Base-by-base conservation (phyloP, 2,329 filamentous ascomycete genomes). In the Aquanectria penicillioides region DNA sequence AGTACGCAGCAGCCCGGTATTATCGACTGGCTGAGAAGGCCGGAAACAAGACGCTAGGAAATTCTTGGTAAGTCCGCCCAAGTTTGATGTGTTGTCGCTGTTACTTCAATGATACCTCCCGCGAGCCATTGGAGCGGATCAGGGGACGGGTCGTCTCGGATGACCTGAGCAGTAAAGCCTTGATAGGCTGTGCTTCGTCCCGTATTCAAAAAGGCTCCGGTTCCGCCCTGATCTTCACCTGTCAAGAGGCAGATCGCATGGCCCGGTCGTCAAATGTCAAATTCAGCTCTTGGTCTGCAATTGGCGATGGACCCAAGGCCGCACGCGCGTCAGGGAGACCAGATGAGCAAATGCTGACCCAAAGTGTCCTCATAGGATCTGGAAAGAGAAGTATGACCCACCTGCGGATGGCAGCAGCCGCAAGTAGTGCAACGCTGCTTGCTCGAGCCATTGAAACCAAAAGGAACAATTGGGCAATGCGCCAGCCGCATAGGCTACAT, bases 311-410 rank as follows among this genome's bases (percentile, higher is more conserved):
- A 29, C 23, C 10, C 31, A 25, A 18, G 23, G 38, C 40, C 33
- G 20, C 18, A 52, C 40, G 23, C 25, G 51, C 37, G 22, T 28
- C 28, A 28, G 12, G 9, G 13, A 56, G 15, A 36, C 2, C 36
- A 3, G 47, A 41, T 34, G 43, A 44, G 49, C 33, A 57, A 46
- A 44, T 46, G 61, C 67, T 69, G 56, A 69, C 57, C 47, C 48
- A 49, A 48, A 47, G 52, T 22, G 36, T 54, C n/a, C 25, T 55
- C 46, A 57, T 73, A 97, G 93, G 94, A 97, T 98, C 73, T 97
- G 94, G 93, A 98, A 98, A 76, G 93, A 97, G 63, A 98, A 98
- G 79, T 97, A 98, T 79, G 85, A 85, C 69, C 81, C 84, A 28
- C 78, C 74, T 17, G 70, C 74, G 26, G 72, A 74, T 55, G 68